Evolutionary conservation across 805 yeast genomes (phyloP).

Genomic region (Candida palmyrensis): DNA sequence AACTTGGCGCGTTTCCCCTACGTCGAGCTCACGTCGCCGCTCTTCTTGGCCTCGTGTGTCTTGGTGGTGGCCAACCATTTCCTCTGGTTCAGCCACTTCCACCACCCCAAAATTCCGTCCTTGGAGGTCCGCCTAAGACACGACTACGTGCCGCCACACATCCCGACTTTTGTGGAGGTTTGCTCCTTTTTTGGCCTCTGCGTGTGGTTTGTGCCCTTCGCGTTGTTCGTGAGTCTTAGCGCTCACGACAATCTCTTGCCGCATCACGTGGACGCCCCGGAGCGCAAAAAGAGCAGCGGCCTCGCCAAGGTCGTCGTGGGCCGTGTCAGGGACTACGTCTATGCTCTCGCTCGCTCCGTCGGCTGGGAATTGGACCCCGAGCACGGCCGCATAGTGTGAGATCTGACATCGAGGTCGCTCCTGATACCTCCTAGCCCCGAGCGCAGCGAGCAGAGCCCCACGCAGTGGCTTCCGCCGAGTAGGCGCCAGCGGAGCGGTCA

Average conservation of each 20-base stretch:
- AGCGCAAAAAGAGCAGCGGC: conserved; percentile 41
- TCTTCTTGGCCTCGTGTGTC: conserved; percentile 64
- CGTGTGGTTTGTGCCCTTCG: conserved; percentile 92
- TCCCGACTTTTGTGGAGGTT: conserved; percentile 82
- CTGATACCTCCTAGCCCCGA: no score
- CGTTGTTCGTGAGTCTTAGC: conserved; percentile 83
- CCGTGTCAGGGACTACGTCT: conserved; percentile 42
- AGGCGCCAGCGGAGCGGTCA: no score
- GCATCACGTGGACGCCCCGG: conserved; percentile 27
- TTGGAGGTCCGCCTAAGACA: conserved; percentile 54
- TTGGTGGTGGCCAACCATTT: conserved; percentile 78
- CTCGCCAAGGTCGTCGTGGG: conserved; percentile 64
- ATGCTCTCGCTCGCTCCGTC: conserved; percentile 44
- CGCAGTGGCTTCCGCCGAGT: no score
- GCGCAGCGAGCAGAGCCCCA: no score
- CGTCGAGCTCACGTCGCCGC: conserved; percentile 66
- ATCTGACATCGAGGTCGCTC: no score
- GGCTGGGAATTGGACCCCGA: conserved; percentile 62
- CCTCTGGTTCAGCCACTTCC: conserved; percentile 85
- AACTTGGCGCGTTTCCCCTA: conserved; percentile 81
- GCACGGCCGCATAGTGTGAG: conserved; percentile 48
- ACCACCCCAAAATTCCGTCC: conserved; percentile 67
- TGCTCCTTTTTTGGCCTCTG: conserved; percentile 94
- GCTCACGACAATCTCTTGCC: conserved; percentile 91
- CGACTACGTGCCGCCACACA: conserved; percentile 55